A percentile compares a stretch with the other conserved stretches of the same genome.
Conservation (phyloP, 768 basidiomycete genomes). For the Termitomyces sp. region DNA sequence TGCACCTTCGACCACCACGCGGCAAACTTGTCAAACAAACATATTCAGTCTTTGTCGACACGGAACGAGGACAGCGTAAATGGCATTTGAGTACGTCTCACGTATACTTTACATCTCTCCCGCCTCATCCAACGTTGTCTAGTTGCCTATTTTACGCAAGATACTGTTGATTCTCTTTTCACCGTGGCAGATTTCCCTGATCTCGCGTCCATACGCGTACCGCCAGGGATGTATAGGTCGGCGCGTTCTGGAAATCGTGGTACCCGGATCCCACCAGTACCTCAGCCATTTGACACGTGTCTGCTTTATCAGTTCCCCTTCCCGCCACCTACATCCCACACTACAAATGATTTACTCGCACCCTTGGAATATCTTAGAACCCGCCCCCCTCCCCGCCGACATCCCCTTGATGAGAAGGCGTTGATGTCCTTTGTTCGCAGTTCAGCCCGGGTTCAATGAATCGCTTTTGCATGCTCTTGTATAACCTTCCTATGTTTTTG, state of each 20-base stretch:
- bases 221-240: conserved; percentile 58
- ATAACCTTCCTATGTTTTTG: not conserved
- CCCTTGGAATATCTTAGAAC: conserved; percentile 63
- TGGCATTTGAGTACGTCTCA: conserved; percentile 71
- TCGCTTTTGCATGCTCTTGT: not conserved
- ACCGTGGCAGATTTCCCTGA: conserved; percentile 59
- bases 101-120: not conserved
- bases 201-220: conserved; percentile 51
- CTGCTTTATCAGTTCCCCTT: too few species aligned
- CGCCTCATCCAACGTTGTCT: conserved; percentile 1
- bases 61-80: conserved; percentile 60
- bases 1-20: conserved; percentile 25
- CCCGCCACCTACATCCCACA: not conserved
- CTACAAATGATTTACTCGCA: conserved; percentile 37
- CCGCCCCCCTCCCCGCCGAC: conserved; percentile 57
- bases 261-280: conserved; percentile 1
- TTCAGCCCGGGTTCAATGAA: conserved; percentile 6
- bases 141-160: conserved; percentile 79
- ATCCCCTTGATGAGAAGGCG: conserved; percentile 68
- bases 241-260: conserved; percentile 48
- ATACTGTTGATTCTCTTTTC: conserved; percentile 50
- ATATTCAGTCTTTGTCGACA: conserved; percentile 75
- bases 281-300: conserved; percentile 5
- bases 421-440: conserved; percentile 52
- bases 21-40: conserved; percentile 72